A percentile compares a stretch with the other conserved stretches of the same genome.
These are phyloP conservation scores for Nectriaceae sp. DNA, from an alignment of 2,329 filamentous ascomycete genomes.

Conservation along the genomic window DNA sequence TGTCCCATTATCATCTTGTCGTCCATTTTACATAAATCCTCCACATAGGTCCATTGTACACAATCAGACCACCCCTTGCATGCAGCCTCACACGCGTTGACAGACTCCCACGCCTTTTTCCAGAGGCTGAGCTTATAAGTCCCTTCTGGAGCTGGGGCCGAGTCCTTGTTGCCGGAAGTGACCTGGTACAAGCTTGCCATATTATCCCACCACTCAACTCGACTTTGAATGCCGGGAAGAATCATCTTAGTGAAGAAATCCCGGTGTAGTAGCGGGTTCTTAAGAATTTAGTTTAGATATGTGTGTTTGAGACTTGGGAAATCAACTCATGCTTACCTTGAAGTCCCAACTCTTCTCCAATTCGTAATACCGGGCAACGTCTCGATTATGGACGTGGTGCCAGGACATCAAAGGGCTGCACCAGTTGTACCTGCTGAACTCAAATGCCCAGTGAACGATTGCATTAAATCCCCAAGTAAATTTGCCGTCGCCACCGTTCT, in stretches of 20 bases:
- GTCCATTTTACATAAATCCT: constrained; percentile 28
- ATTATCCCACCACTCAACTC: constrained; percentile 27
- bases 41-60: constrained; percentile 23
- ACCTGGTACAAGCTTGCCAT: constrained; percentile 19
- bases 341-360: constrained; percentile 25
- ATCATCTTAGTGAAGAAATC: constrained; percentile 25
- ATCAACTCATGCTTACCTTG: constrained; percentile 7
- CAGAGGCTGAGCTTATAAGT: constrained; percentile 15
- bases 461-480: constrained; percentile 28
- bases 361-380: constrained; percentile 23
- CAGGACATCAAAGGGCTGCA: constrained; percentile 25
- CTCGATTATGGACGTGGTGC: constrained; percentile 28
- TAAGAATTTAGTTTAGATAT: background rate
- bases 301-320: background rate
- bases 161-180: constrained; percentile 20
- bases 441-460: constrained; percentile 25
- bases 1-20: constrained; percentile 25
- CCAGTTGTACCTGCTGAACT: constrained; percentile 24
- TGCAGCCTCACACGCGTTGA: constrained; percentile 22
- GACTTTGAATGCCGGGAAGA: constrained; percentile 16
- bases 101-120: constrained; percentile 23
- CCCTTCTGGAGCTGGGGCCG: constrained; percentile 12
- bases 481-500: constrained; percentile 26
- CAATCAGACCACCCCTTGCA: constrained; percentile 21
- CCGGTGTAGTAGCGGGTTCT: constrained; percentile 23